Percentiles rank a stretch among this genome's conserved stretches.
Conservation (phyloP, 2,329 filamentous ascomycete genomes). For the Cercospora janseana region DNA sequence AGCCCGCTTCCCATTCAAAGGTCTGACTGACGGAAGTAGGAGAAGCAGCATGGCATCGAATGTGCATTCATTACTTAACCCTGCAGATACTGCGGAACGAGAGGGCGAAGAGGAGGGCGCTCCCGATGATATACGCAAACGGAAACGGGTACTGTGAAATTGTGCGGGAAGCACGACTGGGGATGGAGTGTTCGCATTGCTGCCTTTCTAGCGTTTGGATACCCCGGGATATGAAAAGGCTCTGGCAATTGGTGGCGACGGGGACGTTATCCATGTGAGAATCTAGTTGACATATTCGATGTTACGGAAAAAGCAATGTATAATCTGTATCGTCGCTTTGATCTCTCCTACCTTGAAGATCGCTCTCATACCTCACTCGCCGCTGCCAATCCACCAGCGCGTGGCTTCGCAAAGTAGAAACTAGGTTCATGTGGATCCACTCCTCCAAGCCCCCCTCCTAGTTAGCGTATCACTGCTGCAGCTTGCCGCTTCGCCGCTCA, state of each 20-base stretch:
- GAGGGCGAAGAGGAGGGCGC: slow-evolving; percentile 62
- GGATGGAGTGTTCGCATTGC: slow-evolving; percentile 4
- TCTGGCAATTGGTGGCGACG: neutral
- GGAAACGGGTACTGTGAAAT: slow-evolving; percentile 55
- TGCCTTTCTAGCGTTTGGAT: slow-evolving; percentile 13
- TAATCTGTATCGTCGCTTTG: neutral
- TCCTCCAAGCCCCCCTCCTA: no score
- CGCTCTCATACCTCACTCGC: neutral
- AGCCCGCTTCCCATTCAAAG: slow-evolving; percentile 49
- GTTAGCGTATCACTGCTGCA: no score
- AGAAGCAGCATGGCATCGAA: slow-evolving; percentile 71
- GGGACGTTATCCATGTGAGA: neutral
- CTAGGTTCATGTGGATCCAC: slow-evolving; percentile 6
- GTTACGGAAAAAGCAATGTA: slow-evolving; percentile 6
- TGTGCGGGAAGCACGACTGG: neutral
- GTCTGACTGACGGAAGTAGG: slow-evolving; percentile 60
- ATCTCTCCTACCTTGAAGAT: neutral
- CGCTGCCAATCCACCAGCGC: neutral
- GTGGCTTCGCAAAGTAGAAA: neutral
- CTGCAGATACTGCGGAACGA: slow-evolving; percentile 64
- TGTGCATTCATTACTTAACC: slow-evolving; percentile 65
- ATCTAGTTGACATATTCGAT: slow-evolving; percentile 5
- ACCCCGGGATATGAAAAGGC: slow-evolving; percentile 5
- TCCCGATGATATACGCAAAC: slow-evolving; percentile 57
- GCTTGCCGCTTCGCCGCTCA: no score